Conservation (phyloP, 2,329 filamentous ascomycete genomes). For the Pseudogymnoascus sp. region DNA sequence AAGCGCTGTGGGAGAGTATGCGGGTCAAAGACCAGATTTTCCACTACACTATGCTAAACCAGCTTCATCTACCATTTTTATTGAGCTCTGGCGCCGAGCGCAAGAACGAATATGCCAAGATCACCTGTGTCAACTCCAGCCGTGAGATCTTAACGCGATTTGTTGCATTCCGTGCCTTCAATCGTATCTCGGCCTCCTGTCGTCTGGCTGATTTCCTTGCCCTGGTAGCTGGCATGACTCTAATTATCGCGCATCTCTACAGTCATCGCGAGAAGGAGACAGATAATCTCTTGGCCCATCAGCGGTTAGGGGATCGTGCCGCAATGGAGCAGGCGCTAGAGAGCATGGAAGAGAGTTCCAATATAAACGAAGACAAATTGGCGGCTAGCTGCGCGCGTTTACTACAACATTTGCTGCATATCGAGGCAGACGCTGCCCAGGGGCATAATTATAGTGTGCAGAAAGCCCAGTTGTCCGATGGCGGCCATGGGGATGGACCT, state of each 20-base stretch:
- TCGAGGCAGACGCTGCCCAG: constrained; percentile 30
- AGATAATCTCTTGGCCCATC: constrained; percentile 34
- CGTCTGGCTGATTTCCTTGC: constrained; percentile 36
- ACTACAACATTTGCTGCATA: constrained; percentile 29
- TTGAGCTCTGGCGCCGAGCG: constrained; percentile 23
- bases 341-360: constrained; percentile 29
- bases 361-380: constrained; percentile 30
- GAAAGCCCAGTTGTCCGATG: background rate
- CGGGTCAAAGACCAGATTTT: constrained; percentile 33
- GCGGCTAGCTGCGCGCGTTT: constrained; percentile 29
- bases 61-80: constrained; percentile 38
- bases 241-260: constrained; percentile 36
- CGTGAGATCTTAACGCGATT: constrained; percentile 36
- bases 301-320: constrained; percentile 36
- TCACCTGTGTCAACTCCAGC: constrained; percentile 34
- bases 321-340: constrained; percentile 35
- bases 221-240: constrained; percentile 34
- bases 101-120: constrained; percentile 31
- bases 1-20: constrained; percentile 28
- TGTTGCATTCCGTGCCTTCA: constrained; percentile 31
- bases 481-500: constrained; percentile 14
- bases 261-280: constrained; percentile 21
- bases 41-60: constrained; percentile 36
- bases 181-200: constrained; percentile 29
- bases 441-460: constrained; percentile 17